Percentiles rank a stretch among this genome's conserved stretches.
Evolutionary conservation across 2,329 filamentous ascomycete species (phyloP).

Genomic region (Epichloe aotearoae): DNA sequence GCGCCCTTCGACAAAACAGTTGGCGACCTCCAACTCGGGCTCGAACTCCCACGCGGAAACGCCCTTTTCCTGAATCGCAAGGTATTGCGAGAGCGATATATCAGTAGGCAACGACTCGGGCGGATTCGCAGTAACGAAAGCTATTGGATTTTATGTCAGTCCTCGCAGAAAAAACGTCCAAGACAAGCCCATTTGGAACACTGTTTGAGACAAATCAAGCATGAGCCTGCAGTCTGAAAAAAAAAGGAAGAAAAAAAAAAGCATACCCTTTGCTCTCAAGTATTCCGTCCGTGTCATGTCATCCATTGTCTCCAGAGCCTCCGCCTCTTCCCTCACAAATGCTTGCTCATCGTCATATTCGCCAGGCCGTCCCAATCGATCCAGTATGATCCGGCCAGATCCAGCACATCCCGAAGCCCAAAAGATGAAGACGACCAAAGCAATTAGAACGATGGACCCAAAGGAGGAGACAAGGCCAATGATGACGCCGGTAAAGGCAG

Average conservation of each 20-base stretch:
- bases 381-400: slow-evolving; percentile 79
- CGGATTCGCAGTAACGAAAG: slow-evolving; percentile 86
- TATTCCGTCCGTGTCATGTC: slow-evolving; percentile 86
- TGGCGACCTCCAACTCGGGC: slow-evolving; percentile 95
- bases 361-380: slow-evolving; percentile 82
- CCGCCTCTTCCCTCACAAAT: slow-evolving; percentile 84
- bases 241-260: neutral
- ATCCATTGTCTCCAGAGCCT: slow-evolving; percentile 91
- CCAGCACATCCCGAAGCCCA: slow-evolving; percentile 57
- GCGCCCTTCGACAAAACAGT: slow-evolving; percentile 92
- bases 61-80: slow-evolving; percentile 97
- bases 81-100: slow-evolving; percentile 92
- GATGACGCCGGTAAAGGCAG: slow-evolving; percentile 61
- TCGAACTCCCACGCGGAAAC: slow-evolving; percentile 99
- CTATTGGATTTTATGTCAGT: slow-evolving; percentile 33
- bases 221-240: too few species aligned
- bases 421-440: slow-evolving; percentile 83
- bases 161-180: neutral
- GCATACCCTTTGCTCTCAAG: slow-evolving; percentile 79
- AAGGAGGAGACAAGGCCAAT: slow-evolving; percentile 93
- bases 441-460: slow-evolving; percentile 76
- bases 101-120: slow-evolving; percentile 93
- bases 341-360: slow-evolving; percentile 98
- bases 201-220: too few species aligned
- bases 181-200: too few species aligned